Evolutionary conservation across 2,329 filamentous ascomycete species (phyloP).

Genomic region (Ciborinia camelliae): DNA sequence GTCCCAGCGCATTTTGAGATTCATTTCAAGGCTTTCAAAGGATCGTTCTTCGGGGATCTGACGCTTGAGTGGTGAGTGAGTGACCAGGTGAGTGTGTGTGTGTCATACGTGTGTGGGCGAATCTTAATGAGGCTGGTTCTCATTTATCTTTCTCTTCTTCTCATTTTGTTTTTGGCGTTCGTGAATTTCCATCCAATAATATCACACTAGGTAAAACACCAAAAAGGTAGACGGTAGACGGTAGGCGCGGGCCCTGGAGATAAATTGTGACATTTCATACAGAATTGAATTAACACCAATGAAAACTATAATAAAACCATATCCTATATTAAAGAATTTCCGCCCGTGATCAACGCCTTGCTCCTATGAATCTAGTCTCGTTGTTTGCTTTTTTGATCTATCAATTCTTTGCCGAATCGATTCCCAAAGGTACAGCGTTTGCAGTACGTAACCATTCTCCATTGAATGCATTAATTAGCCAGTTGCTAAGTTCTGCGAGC

Average conservation of each 20-base stretch:
- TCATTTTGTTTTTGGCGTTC: too few species aligned
- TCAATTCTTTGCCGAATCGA: slow-evolving; percentile 26
- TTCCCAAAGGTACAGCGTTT: slow-evolving; percentile 35
- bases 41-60: neutral
- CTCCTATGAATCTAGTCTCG: slow-evolving; percentile 11
- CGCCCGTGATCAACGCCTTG: neutral
- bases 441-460: slow-evolving; percentile 72
- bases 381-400: neutral
- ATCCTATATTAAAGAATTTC: neutral
- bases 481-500: slow-evolving; percentile 70
- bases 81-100: neutral
- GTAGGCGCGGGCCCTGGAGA: slow-evolving; percentile 1
- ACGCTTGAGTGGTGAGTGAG: neutral
- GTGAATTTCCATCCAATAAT: too few species aligned
- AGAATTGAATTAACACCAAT: neutral
- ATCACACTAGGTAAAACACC: neutral
- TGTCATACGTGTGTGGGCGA: neutral
- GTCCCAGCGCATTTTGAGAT: neutral
- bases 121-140: neutral
- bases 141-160: neutral
- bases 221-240: neutral
- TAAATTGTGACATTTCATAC: neutral
- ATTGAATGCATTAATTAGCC: slow-evolving; percentile 97
- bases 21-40: neutral
- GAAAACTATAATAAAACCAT: slow-evolving; percentile 1